These are phyloP conservation scores for Rhodotorula mucilaginosa DNA, from an alignment of 1,284 basidiomycete species.

Conservation along the genomic window DNA sequence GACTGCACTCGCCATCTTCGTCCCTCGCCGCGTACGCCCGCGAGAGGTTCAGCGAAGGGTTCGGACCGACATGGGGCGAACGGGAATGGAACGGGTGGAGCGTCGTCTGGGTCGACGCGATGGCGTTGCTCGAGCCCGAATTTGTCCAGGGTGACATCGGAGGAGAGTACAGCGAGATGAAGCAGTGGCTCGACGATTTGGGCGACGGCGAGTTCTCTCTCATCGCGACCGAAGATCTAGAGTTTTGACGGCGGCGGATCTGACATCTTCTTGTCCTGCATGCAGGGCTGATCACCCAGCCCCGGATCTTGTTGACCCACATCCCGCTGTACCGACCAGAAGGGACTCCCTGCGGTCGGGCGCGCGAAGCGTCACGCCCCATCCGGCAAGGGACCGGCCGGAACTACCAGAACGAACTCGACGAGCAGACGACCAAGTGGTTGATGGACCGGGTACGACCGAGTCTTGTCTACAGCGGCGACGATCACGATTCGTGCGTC, in stretches of 20 bases:
- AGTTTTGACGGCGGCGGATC: slow-evolving; percentile 7
- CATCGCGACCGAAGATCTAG: too few relatives aligned
- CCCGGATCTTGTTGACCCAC: slow-evolving; percentile 66
- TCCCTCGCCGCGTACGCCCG: slow-evolving; percentile 54
- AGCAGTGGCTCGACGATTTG: slow-evolving; percentile 27
- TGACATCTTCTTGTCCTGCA: slow-evolving; percentile 19
- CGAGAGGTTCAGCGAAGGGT: slow-evolving; percentile 64
- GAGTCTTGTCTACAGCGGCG: slow-evolving; percentile 72
- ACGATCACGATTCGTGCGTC: slow-evolving; percentile 84
- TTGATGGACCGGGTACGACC: slow-evolving; percentile 67
- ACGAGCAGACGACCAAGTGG: slow-evolving; percentile 67
- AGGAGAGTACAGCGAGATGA: slow-evolving; percentile 20
- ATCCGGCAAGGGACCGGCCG: slow-evolving; percentile 71
- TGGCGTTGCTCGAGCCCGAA: slow-evolving; percentile 43
- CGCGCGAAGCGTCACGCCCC: slow-evolving; percentile 63
- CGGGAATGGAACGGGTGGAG: slow-evolving; percentile 65
- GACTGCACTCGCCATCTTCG: slow-evolving; percentile 51
- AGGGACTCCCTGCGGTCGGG: slow-evolving; percentile 66
- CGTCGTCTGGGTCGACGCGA: slow-evolving; percentile 45
- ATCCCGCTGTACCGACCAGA: slow-evolving; percentile 75
- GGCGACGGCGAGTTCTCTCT: slow-evolving; percentile 17
- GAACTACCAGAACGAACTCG: slow-evolving; percentile 77
- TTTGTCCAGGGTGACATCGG: slow-evolving; percentile 11
- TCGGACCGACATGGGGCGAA: slow-evolving; percentile 62
- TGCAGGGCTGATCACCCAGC: slow-evolving; percentile 44